Conservation (phyloP, 768 basidiomycete genomes). For the Pleurotus djamor region DNA sequence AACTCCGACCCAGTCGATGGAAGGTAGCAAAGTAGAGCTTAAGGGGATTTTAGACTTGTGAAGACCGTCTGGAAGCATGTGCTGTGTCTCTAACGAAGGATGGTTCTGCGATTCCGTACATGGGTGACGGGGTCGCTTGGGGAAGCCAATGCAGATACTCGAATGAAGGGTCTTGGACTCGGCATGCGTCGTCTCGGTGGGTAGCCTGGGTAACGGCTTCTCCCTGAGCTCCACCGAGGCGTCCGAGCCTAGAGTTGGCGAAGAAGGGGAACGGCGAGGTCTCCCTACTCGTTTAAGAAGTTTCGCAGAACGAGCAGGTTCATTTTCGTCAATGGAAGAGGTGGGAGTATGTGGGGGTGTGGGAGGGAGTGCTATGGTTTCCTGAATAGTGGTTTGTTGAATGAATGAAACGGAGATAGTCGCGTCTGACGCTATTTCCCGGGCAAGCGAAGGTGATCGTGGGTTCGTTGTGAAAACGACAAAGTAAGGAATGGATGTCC, state of each 20-base stretch:
- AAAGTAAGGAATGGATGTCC: slow-evolving; percentile 65
- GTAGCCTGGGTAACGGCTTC: slow-evolving; percentile 41
- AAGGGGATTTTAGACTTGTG: slow-evolving; percentile 58
- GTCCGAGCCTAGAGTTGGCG: slow-evolving; percentile 6
- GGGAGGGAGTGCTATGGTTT: slow-evolving; percentile 35
- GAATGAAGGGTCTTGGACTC: slow-evolving; percentile 46
- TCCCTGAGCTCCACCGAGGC: slow-evolving; percentile 23
- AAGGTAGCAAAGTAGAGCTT: slow-evolving; percentile 58
- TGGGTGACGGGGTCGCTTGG: slow-evolving; percentile 59
- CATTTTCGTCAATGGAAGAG: slow-evolving; percentile 40
- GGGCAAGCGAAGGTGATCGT: slow-evolving; percentile 48
- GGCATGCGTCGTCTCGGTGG: slow-evolving; percentile 31
- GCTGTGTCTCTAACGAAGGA: slow-evolving; percentile 42
- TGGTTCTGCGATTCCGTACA: slow-evolving; percentile 34
- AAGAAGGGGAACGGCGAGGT: slow-evolving; percentile 20
- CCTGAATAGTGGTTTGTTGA: slow-evolving; percentile 56
- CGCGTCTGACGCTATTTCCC: slow-evolving; percentile 69
- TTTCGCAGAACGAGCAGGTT: slow-evolving; percentile 17
- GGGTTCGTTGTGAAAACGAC: slow-evolving; percentile 71
- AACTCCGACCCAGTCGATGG: slow-evolving; percentile 65
- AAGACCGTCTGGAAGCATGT: slow-evolving; percentile 64
- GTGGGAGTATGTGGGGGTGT: slow-evolving; percentile 50
- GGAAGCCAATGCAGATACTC: slow-evolving; percentile 64
- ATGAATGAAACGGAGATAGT: slow-evolving; percentile 67
- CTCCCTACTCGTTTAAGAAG: slow-evolving; percentile 32